Evolutionary conservation across 257 asterid species (phyloP).

Genomic region (Solanum phureja): DNA sequence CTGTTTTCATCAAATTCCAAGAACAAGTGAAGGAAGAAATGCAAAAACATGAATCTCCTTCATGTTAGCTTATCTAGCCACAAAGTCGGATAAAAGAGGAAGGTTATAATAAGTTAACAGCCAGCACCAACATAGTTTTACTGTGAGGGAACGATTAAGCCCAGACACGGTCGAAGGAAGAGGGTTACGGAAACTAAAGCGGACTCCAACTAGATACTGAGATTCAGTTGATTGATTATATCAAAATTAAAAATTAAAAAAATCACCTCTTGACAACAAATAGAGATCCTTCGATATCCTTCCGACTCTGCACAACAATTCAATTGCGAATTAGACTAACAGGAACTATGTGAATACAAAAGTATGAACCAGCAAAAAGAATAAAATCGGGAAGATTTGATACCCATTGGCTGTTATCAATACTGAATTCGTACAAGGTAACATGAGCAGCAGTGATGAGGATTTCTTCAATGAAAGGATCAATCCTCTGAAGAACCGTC

Average conservation of each 20-base stretch:
- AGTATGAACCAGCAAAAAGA: background rate
- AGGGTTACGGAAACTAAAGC: background rate
- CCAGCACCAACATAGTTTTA: background rate
- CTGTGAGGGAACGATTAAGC: background rate
- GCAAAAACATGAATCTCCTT: background rate
- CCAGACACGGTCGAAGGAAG: background rate
- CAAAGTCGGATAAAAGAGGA: background rate
- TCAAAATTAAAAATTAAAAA: background rate
- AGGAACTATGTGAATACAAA: background rate
- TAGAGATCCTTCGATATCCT: constrained; percentile 88
- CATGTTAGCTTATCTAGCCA: background rate
- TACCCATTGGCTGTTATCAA: constrained; percentile 74
- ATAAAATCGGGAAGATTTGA: background rate
- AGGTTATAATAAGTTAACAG: background rate
- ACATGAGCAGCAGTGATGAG: constrained; percentile 78
- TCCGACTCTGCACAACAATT: constrained; percentile 55
- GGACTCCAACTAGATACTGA: background rate
- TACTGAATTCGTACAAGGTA: constrained; percentile 54
- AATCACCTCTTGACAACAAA: constrained; percentile 83
- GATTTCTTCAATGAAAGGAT: constrained; percentile 73
- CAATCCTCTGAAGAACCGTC: constrained; percentile 80
- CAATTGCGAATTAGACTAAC: background rate
- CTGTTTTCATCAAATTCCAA: background rate
- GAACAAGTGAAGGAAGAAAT: background rate
- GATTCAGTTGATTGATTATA: background rate